These are phyloP conservation scores for carrot (Daucus carota) DNA, from an alignment of 129 eudicot species.

Conservation along the genomic window DNA sequence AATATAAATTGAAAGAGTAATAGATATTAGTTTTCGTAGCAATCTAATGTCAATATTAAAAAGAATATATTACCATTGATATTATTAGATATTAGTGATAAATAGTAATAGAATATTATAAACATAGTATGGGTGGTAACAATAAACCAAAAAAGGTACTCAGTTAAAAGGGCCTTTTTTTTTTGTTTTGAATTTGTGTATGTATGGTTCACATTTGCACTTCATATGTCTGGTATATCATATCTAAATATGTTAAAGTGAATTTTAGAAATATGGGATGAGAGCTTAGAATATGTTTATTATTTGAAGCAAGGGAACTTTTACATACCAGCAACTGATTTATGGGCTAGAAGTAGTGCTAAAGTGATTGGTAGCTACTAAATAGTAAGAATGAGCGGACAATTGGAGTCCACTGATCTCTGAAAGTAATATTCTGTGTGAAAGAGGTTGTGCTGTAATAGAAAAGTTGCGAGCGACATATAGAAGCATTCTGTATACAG, in stretches of 20 bases:
- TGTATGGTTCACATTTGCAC: not conserved
- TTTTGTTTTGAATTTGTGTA: not conserved
- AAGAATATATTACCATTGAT: not conserved
- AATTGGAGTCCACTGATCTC: not conserved
- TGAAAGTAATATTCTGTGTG: not conserved
- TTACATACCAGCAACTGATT: not conserved
- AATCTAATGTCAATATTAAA: not conserved
- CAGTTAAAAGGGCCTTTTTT: not conserved
- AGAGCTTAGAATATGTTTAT: not conserved
- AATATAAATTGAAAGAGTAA: not conserved
- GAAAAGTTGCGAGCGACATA: not conserved
- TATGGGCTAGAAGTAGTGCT: not conserved
- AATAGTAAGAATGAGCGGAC: not conserved
- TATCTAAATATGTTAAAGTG: not conserved
- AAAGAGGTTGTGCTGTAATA: not conserved
- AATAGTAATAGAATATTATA: not conserved
- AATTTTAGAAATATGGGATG: not conserved
- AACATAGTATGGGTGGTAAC: not conserved
- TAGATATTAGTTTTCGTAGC: not conserved
- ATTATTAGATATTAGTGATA: no score
- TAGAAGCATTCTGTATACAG: not conserved
- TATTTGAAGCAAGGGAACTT: not conserved
- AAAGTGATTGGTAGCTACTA: not conserved
- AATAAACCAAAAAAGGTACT: not conserved
- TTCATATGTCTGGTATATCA: not conserved